Base-by-base conservation (phyloP, 805 yeast genomes). In the Pichia insulana region DNA sequence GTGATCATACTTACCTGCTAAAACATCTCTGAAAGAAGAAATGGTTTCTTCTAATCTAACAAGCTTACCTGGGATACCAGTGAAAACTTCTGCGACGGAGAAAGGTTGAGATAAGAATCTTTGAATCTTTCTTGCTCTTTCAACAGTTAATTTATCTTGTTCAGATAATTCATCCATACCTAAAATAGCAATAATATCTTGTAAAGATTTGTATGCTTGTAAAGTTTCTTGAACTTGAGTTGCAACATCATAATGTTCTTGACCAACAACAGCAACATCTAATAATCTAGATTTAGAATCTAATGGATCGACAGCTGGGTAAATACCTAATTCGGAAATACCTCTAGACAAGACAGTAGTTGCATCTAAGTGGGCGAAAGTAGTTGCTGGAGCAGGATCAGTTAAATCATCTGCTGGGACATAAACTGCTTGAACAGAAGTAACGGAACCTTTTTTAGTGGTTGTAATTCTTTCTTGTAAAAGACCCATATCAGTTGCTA, bases 141-240 rank as follows among this genome's bases (percentile, higher is more conserved):
- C 98, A 71, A 92, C 98, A 56, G 97, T 90, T 69, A 92, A 83
- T 78, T 92, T 92, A 76, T 92, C 98, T 62, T 81, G 74, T 79
- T 92, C 98, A 57, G 97, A 88, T 76, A 92, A 83, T 80, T 92
- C 98, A 74, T 92, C 98, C 98, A 92, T 92, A 89, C 98, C 98
- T 72, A 92, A 84, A 80, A 92, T 92, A 72, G 98, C 98, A 82
- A 92, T 92, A 73, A 92, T 92, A 83, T 92, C 98, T 79, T 92
- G 98, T 70, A 92, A 80, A 60, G 98, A 92, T 80, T 92, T 92
- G 84, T 92, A 92, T 61, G 97, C 96, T 79, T 92, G 98, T 70
- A 92, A 78, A 61, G 98, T 92, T 77, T 89, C 92, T 79, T 92
- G 98, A 58, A 92, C 98, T 62, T 72, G 65, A 59, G 95, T 75